A percentile compares a stretch with the other conserved stretches of the same genome.
Conservation (phyloP, 495 filamentous ascomycete genomes). For the Astrothelium subdiscretum region DNA sequence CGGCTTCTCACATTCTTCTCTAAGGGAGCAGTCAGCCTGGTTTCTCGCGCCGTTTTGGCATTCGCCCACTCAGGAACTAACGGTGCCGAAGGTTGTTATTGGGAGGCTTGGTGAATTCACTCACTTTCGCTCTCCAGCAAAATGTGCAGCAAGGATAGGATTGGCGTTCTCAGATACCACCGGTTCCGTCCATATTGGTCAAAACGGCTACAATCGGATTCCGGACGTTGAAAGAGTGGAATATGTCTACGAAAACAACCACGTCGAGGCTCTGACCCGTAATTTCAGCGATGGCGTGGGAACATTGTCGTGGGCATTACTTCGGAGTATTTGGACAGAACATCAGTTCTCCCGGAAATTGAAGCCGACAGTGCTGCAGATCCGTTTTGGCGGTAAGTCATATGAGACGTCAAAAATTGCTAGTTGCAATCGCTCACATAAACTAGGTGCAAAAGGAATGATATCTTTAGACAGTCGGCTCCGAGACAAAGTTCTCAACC, state of each 20-base stretch:
- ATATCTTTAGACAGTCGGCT: conserved; percentile 52
- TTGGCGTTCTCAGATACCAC: conserved; percentile 73
- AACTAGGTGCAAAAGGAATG: conserved; percentile 57
- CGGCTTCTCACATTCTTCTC: conserved; percentile 72
- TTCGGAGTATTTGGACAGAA: conserved; percentile 40
- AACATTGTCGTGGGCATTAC: conserved; percentile 47
- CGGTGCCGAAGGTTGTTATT: conserved; percentile 43
- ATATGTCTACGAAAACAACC: conserved; percentile 1
- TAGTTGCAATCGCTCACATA: not conserved
- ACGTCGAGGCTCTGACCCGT: conserved; percentile 28
- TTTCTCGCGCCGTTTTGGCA: conserved; percentile 59
- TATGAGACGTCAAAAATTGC: not conserved
- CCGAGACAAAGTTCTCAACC: conserved; percentile 37
- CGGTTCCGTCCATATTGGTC: conserved; percentile 37
- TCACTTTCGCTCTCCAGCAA: conserved; percentile 52
- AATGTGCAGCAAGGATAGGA: conserved; percentile 70
- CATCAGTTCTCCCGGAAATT: conserved; percentile 31
- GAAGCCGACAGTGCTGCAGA: conserved; percentile 55
- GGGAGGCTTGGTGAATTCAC: conserved; percentile 52
- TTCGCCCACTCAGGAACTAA: conserved; percentile 15
- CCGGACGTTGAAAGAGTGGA: conserved; percentile 31
- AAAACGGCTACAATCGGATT: conserved; percentile 25
- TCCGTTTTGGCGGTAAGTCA: conserved; percentile 48
- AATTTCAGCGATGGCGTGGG: conserved; percentile 73
- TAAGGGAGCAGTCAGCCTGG: conserved; percentile 58